phyloP scores from a whole-genome alignment of 23 red algal genomes.

The Gracilaria domingensis region DNA sequence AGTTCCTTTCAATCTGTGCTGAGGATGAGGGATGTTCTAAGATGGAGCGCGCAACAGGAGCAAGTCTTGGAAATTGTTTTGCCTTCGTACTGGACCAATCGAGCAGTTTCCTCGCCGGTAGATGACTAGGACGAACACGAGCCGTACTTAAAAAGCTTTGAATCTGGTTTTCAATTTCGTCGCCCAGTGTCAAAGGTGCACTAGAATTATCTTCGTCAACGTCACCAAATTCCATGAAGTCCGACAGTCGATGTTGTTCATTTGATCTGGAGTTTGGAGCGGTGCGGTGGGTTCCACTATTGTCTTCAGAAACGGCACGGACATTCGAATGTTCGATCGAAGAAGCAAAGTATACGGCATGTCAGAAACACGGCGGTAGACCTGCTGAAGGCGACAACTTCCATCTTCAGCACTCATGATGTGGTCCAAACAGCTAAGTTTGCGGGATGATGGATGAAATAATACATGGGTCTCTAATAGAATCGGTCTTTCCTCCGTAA shows the following conservation, averaged over 20 bases:
- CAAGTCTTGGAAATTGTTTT: not conserved
- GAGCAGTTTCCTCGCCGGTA: not conserved
- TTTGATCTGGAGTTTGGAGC: too few species aligned
- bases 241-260: not conserved
- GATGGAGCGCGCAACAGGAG: not conserved
- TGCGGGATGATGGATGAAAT: too few species aligned
- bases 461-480: too few species aligned
- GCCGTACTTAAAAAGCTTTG: not conserved
- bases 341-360: too few species aligned
- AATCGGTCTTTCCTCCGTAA: too few species aligned
- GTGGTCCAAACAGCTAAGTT: too few species aligned
- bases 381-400: too few species aligned
- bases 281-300: too few species aligned
- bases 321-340: too few species aligned
- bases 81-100: not conserved
- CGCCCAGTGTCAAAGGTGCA: not conserved
- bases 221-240: not conserved
- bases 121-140: not conserved
- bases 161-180: not conserved
- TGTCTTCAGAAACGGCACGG: too few species aligned
- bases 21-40: not conserved
- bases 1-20: not conserved
- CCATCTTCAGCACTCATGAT: too few species aligned
- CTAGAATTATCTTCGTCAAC: not conserved
- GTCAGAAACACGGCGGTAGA: too few species aligned